Percentiles rank a stretch among this genome's conserved stretches.
phyloP scores from a whole-genome alignment of 768 basidiomycete species.

The Rhodotorula kratochvilovae region DNA sequence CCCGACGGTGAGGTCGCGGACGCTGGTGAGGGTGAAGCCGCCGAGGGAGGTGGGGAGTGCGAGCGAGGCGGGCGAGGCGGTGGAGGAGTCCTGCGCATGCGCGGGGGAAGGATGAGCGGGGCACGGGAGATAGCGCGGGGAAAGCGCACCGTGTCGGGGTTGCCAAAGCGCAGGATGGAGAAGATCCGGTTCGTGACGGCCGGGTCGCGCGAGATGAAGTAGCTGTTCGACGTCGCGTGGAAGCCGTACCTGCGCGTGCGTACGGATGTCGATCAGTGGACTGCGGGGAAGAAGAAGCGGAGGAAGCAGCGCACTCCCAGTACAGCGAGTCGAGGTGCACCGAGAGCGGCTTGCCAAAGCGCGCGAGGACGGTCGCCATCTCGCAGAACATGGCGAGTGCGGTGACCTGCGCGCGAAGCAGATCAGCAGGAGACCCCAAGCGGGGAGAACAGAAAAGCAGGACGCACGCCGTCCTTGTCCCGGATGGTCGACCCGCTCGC shows the following conservation, averaged over 20 bases:
- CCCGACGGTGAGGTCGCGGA: slow-evolving; percentile 71
- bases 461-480: slow-evolving; percentile 85
- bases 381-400: slow-evolving; percentile 39
- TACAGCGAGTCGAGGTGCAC: slow-evolving; percentile 56
- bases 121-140: too few relatives aligned
- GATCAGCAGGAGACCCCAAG: slow-evolving; percentile 51
- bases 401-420: slow-evolving; percentile 28
- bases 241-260: slow-evolving; percentile 62
- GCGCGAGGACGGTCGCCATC: slow-evolving; percentile 54
- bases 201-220: slow-evolving; percentile 58
- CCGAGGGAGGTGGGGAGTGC: slow-evolving; percentile 50
- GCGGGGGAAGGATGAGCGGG: background rate
- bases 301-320: slow-evolving; percentile 30
- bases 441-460: slow-evolving; percentile 53
- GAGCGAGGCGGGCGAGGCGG: slow-evolving; percentile 1
- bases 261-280: background rate
- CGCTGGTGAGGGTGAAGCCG: slow-evolving; percentile 57
- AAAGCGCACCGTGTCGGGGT: slow-evolving; percentile 47
- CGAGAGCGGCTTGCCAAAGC: slow-evolving; percentile 56
- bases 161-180: slow-evolving; percentile 59
- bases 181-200: slow-evolving; percentile 67
- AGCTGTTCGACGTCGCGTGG: slow-evolving; percentile 53
- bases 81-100: background rate
- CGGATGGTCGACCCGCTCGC: slow-evolving; percentile 68
- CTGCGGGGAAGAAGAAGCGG: background rate